A percentile compares a stretch with the other conserved stretches of the same genome.
These are phyloP conservation scores for Agrocybe chaxingu DNA, from an alignment of 768 basidiomycete species.

Conservation along the genomic window DNA sequence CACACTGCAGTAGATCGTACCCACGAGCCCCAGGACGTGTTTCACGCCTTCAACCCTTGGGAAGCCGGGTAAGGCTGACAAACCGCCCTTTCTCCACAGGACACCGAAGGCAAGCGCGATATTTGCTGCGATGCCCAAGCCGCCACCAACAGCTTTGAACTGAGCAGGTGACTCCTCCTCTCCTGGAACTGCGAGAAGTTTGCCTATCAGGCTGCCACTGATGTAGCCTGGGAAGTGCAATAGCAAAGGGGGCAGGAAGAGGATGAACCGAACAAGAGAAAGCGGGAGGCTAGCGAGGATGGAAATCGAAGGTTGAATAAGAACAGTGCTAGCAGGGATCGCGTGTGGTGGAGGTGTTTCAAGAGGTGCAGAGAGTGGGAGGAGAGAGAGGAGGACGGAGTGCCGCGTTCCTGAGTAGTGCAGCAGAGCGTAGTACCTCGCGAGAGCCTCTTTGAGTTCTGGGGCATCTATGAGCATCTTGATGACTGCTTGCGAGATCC, in stretches of 20 bases:
- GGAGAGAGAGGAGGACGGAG: slow-evolving; percentile 33
- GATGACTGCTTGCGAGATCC: slow-evolving; percentile 43
- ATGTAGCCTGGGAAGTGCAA: slow-evolving; percentile 59
- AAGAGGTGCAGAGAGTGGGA: slow-evolving; percentile 9
- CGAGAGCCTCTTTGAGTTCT: slow-evolving; percentile 40
- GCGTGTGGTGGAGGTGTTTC: slow-evolving; percentile 19
- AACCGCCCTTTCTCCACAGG: slow-evolving; percentile 17
- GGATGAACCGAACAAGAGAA: slow-evolving; percentile 29
- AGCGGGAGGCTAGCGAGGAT: slow-evolving; percentile 37
- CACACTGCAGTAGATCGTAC: slow-evolving; percentile 24
- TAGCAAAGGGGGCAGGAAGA: slow-evolving; percentile 44
- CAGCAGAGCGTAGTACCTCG: slow-evolving; percentile 55
- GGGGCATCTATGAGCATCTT: slow-evolving; percentile 4
- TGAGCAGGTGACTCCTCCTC: slow-evolving; percentile 72
- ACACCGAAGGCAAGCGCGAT: slow-evolving; percentile 19
- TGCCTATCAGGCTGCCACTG: slow-evolving; percentile 39
- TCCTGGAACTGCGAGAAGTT: slow-evolving; percentile 38
- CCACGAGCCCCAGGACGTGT: slow-evolving; percentile 12
- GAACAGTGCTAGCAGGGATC: slow-evolving; percentile 22
- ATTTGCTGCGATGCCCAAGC: slow-evolving; percentile 34
- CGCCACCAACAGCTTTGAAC: slow-evolving; percentile 64
- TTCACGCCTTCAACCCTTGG: slow-evolving; percentile 5
- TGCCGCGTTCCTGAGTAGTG: slow-evolving; percentile 50
- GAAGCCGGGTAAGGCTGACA: slow-evolving; percentile 8
- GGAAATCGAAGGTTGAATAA: slow-evolving; percentile 22